Conservation (phyloP, 2,329 filamentous ascomycete species). For the Ceratocystis albifundus region DNA sequence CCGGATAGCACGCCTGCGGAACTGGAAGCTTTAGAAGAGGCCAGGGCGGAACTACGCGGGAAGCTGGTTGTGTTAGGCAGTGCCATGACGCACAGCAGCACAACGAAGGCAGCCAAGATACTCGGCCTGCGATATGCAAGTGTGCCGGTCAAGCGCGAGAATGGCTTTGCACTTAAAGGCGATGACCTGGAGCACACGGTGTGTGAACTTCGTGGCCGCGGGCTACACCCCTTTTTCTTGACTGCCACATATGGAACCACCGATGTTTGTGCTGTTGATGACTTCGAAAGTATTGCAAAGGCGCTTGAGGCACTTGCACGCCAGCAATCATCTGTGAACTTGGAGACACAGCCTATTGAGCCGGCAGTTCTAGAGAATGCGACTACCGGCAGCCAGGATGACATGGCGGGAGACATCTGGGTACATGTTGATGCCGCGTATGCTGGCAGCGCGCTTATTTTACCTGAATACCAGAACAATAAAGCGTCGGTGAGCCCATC, state of each 20-base stretch:
- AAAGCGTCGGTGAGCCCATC: constrained; percentile 39
- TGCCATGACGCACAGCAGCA: constrained; percentile 69
- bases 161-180: constrained; percentile 61
- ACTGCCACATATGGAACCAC: constrained; percentile 79
- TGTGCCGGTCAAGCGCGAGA: constrained; percentile 49
- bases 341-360: not conserved
- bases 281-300: constrained; percentile 56
- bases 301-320: constrained; percentile 29
- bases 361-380: not conserved
- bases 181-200: constrained; percentile 49
- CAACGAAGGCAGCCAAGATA: constrained; percentile 77
- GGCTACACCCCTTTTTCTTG: constrained; percentile 75
- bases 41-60: constrained; percentile 52
- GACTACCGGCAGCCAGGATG: constrained; percentile 26
- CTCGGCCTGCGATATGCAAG: constrained; percentile 70
- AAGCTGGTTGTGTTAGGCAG: constrained; percentile 67
- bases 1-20: constrained; percentile 29
- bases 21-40: constrained; percentile 41
- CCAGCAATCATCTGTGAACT: not conserved
- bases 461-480: constrained; percentile 66
- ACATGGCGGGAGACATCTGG: constrained; percentile 52
- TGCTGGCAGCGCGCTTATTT: constrained; percentile 72
- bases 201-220: constrained; percentile 52
- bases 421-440: constrained; percentile 91
- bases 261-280: constrained; percentile 76